Percentiles rank a stretch among this genome's conserved stretches.
phyloP scores from a whole-genome alignment of 2,329 filamentous ascomycete species.

The Fusarium musae region DNA sequence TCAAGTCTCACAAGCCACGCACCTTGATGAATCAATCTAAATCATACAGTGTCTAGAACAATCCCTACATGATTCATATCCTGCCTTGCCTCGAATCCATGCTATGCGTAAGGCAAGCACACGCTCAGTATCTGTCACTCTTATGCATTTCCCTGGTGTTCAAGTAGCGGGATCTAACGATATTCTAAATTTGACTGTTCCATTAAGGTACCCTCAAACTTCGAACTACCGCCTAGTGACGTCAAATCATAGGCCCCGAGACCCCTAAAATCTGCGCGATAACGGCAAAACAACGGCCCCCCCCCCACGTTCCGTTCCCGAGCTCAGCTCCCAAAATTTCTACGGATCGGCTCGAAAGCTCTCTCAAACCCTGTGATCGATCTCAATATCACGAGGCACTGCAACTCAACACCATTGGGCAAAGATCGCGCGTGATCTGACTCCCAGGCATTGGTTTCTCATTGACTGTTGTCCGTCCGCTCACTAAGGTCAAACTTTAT shows the following conservation, averaged over 20 bases:
- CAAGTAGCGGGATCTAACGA: neutral
- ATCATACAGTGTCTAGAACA: neutral
- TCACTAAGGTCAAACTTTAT: slow-evolving; percentile 4
- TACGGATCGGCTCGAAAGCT: slow-evolving; percentile 17
- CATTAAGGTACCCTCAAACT: neutral
- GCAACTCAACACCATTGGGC: slow-evolving; percentile 28
- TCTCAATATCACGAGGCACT: slow-evolving; percentile 30
- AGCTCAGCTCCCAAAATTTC: slow-evolving; percentile 30
- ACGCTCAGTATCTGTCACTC: neutral
- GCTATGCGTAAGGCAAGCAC: neutral
- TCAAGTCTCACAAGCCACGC: neutral
- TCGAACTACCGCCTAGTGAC: slow-evolving; percentile 7
- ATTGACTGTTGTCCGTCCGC: neutral
- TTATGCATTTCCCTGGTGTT: neutral
- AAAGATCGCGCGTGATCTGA: slow-evolving; percentile 21
- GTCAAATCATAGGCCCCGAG: slow-evolving; percentile 12
- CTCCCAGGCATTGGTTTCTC: neutral
- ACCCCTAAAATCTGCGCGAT: slow-evolving; percentile 27
- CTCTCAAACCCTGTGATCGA: slow-evolving; percentile 27
- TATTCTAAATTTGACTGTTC: neutral
- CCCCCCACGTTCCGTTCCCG: slow-evolving; percentile 36
- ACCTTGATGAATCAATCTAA: slow-evolving; percentile 1
- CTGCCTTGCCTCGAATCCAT: neutral
- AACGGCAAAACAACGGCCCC: slow-evolving; percentile 35
- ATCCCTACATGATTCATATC: neutral